These are phyloP conservation scores for Pleurotus sapidus DNA, from an alignment of 768 basidiomycete genomes.

Conservation along the genomic window DNA sequence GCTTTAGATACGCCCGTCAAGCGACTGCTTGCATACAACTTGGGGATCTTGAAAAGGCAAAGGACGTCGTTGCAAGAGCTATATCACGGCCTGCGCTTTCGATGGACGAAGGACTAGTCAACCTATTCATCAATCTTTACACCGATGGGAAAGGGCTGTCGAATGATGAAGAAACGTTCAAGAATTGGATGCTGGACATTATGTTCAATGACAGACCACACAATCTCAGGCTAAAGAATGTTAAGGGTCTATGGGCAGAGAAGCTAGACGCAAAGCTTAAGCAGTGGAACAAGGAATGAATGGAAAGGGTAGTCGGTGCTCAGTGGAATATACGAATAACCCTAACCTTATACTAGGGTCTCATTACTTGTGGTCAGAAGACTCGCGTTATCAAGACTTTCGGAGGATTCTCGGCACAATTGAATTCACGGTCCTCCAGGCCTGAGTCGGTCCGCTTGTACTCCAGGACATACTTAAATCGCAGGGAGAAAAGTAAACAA, in stretches of 20 bases:
- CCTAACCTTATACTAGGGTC: neutral
- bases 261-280: constrained; percentile 1
- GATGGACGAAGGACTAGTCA: neutral
- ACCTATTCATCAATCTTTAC: constrained; percentile 3
- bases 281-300: neutral
- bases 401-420: neutral
- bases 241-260: constrained; percentile 2
- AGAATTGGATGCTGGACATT: constrained; percentile 4
- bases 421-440: neutral
- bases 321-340: neutral
- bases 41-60: neutral
- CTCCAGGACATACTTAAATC: neutral
- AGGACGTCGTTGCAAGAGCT: constrained; percentile 6
- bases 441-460: neutral
- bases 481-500: neutral
- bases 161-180: constrained; percentile 5
- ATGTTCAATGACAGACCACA: constrained; percentile 1
- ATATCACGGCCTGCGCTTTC: neutral
- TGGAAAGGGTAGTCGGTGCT: neutral
- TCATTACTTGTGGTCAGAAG: neutral
- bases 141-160: constrained; percentile 3
- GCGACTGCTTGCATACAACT: constrained; percentile 3
- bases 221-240: neutral
- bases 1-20: constrained; percentile 5
- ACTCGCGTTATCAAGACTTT: neutral